A percentile compares a stretch with the other conserved stretches of the same genome.
Evolutionary conservation across 1,284 basidiomycete genomes (phyloP).

Genomic region (Trametes polyzona): DNA sequence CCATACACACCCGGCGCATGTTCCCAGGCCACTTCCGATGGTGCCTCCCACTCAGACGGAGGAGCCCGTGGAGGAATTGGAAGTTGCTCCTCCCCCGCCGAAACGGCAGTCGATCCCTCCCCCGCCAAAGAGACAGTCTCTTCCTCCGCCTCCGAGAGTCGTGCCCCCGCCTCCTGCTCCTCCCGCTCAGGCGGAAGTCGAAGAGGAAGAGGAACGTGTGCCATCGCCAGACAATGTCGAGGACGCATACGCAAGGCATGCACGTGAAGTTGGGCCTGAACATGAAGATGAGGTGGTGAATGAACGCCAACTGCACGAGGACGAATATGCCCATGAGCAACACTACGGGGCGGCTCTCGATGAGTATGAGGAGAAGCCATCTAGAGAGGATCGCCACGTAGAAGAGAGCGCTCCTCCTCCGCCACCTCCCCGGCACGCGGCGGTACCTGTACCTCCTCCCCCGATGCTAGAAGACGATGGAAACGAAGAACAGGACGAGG

Average conservation of each 20-base stretch:
- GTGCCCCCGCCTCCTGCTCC: slow-evolving; percentile 18
- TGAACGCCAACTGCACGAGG: neutral
- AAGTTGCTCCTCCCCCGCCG: slow-evolving; percentile 1
- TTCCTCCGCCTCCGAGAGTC: slow-evolving; percentile 24
- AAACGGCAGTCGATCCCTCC: slow-evolving; percentile 4
- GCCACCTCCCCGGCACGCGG: slow-evolving; percentile 3
- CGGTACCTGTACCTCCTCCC: neutral
- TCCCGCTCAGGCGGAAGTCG: neutral
- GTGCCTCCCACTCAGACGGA: neutral
- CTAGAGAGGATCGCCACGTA: neutral
- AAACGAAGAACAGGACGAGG: neutral
- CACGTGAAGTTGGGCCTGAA: slow-evolving; percentile 15
- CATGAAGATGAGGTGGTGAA: slow-evolving; percentile 17
- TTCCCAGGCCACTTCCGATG: slow-evolving; percentile 12
- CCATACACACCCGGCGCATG: slow-evolving; percentile 13
- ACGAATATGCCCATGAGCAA: slow-evolving; percentile 1
- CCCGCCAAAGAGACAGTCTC: slow-evolving; percentile 4
- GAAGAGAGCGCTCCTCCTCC: slow-evolving; percentile 5
- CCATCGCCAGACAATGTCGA: slow-evolving; percentile 10
- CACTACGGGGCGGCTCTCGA: neutral
- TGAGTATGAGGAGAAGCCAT: neutral
- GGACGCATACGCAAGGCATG: slow-evolving; percentile 12
- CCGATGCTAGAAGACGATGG: neutral
- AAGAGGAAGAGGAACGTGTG: slow-evolving; percentile 4
- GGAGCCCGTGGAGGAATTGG: slow-evolving; percentile 8